These are phyloP conservation scores for Phyllosticta paracitricarpa DNA, from an alignment of 2,329 filamentous ascomycete genomes.

Conservation along the genomic window DNA sequence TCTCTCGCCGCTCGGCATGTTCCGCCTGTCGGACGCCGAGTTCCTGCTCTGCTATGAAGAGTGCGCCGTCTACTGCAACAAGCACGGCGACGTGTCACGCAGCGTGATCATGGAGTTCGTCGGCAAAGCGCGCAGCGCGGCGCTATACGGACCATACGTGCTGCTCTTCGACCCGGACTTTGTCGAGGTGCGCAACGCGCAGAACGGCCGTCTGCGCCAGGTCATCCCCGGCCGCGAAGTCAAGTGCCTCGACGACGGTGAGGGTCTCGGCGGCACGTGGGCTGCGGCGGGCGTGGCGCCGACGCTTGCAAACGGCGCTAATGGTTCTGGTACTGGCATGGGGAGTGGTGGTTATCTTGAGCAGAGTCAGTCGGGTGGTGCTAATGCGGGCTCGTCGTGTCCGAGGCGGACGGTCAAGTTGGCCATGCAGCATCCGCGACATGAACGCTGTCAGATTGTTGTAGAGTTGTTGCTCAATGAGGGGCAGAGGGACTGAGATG, in stretches of 20 bases:
- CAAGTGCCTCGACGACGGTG: slow-evolving; percentile 67
- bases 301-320: slow-evolving; percentile 28
- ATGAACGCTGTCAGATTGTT: slow-evolving; percentile 74
- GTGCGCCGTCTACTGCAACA: slow-evolving; percentile 95
- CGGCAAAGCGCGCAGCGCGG: slow-evolving; percentile 79
- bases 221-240: slow-evolving; percentile 90
- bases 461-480: slow-evolving; percentile 90
- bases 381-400: slow-evolving; percentile 20
- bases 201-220: slow-evolving; percentile 86
- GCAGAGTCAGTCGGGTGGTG: slow-evolving; percentile 38
- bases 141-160: slow-evolving; percentile 84
- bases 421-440: slow-evolving; percentile 86
- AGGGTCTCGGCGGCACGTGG: slow-evolving; percentile 40
- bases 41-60: slow-evolving; percentile 92
- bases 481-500: slow-evolving; percentile 33
- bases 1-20: slow-evolving; percentile 88
- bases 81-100: slow-evolving; percentile 89
- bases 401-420: slow-evolving; percentile 72
- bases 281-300: slow-evolving; percentile 40
- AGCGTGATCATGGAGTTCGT: slow-evolving; percentile 98
- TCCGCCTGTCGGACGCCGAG: slow-evolving; percentile 68
- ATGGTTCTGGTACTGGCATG: slow-evolving; percentile 12
- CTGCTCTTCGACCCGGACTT: slow-evolving; percentile 94
- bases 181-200: slow-evolving; percentile 91
- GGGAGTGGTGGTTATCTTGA: not conserved